phyloP scores from a whole-genome alignment of 2,329 filamentous ascomycete genomes.

The Allantophomopsis cytisporea region DNA sequence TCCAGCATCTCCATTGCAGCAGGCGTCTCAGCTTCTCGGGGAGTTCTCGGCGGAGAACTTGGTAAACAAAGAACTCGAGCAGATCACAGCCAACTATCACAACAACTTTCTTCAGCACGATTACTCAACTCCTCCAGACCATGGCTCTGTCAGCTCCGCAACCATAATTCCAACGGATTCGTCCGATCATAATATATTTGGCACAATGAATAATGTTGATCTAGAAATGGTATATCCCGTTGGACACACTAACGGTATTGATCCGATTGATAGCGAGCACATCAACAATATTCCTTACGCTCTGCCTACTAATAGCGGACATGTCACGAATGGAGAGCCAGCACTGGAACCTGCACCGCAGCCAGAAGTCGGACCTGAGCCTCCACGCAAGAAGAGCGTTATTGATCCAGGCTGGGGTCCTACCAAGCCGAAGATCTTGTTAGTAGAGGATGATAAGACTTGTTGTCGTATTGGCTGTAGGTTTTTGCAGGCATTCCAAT shows the following conservation, averaged over 20 bases:
- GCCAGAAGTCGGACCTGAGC: slow-evolving; percentile 24
- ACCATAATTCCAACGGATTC: slow-evolving; percentile 29
- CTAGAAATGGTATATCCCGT: slow-evolving; percentile 80
- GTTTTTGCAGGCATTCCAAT: slow-evolving; percentile 51
- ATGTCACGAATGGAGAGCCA: slow-evolving; percentile 26
- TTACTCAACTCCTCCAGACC: slow-evolving; percentile 17
- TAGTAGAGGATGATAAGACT: slow-evolving; percentile 73
- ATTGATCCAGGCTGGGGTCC: slow-evolving; percentile 38
- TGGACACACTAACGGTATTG: slow-evolving; percentile 80
- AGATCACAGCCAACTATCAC: slow-evolving; percentile 34
- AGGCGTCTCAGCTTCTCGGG: slow-evolving; percentile 51
- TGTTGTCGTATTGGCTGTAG: slow-evolving; percentile 56
- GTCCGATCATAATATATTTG: slow-evolving; percentile 24
- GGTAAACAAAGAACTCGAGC: slow-evolving; percentile 50
- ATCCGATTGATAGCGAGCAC: slow-evolving; percentile 88
- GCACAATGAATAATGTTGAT: slow-evolving; percentile 29
- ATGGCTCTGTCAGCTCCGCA: slow-evolving; percentile 4
- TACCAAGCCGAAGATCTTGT: slow-evolving; percentile 64
- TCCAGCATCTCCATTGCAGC: slow-evolving; percentile 53
- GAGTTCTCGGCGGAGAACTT: slow-evolving; percentile 53
- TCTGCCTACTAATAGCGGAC: slow-evolving; percentile 48
- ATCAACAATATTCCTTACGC: slow-evolving; percentile 89
- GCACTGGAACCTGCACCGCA: slow-evolving; percentile 17
- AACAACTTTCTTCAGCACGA: slow-evolving; percentile 5
- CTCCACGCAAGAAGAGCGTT: slow-evolving; percentile 18